Evolutionary conservation across 805 yeast genomes (phyloP), one percentile per base, ranked within the genome.

Genomic region (Cyberlindnera japonica): DNA sequence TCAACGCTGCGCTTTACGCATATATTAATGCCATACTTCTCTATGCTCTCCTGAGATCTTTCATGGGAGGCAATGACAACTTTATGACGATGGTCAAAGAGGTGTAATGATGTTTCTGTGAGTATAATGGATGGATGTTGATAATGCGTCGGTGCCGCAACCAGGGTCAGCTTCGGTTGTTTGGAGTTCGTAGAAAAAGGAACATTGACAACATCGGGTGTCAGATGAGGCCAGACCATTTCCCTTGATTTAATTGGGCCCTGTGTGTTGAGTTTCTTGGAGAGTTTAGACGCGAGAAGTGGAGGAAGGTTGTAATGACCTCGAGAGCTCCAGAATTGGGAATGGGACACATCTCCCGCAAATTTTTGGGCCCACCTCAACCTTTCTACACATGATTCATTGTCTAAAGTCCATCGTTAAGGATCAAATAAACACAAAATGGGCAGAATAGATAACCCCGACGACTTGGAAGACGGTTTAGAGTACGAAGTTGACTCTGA

Each of bases 391-490:
- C n/a, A n/a, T n/a, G n/a, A n/a, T n/a, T n/a, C n/a, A n/a, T n/a
- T n/a, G n/a, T n/a, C n/a, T n/a, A n/a, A n/a, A n/a, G n/a, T n/a
- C n/a, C n/a, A n/a, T n/a, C n/a, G n/a, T n/a, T n/a, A n/a, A n/a
- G n/a, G n/a, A 22, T 13, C 9, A 18, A 6, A 17, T 12, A 25
- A 3, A 20, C 14, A 19, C 15, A 31, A 28, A 22, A 41, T 41
- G 45, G 33, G 37, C 20, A 37, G 31, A 22, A 6, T 42, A 18
- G 46, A 42, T 21, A 45, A 43, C 24, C 51, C 48, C 7, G 95
- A 88, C 60, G 95, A 83, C 45, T 67, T 87, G 43, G 90, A 85
- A 37, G 95, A 86, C 57, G 91, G 88, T 3, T 65, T 87, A 36
- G 83, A 71, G 4, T 84, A 83, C 55, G 72, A 68, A 5, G 67